phyloP scores from a whole-genome alignment of 2,329 filamentous ascomycete genomes.

The Aspergillus calidoustus region DNA sequence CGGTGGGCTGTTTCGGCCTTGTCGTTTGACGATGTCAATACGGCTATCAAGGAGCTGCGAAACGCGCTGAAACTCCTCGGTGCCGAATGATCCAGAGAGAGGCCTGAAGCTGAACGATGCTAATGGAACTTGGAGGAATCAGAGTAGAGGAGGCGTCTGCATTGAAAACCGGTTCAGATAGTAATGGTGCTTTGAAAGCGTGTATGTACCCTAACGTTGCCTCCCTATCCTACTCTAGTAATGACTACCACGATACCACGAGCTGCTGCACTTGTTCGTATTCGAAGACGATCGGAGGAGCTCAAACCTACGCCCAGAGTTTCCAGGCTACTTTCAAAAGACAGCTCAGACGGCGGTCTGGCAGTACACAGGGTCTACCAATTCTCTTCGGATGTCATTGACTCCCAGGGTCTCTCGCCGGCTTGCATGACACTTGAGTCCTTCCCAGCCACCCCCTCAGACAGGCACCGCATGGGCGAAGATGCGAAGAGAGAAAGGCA shows the following conservation, averaged over 20 bases:
- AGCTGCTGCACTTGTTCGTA: background rate
- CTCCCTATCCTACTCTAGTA: background rate
- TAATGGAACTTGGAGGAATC: background rate
- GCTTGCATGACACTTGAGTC: background rate
- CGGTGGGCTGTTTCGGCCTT: slow-evolving; percentile 96
- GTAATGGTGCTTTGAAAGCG: background rate
- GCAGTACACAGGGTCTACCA: background rate
- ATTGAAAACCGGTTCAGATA: background rate
- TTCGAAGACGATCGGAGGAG: background rate
- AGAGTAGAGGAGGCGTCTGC: background rate
- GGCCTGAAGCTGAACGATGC: background rate
- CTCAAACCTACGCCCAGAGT: background rate
- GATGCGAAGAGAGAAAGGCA: background rate
- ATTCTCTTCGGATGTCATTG: background rate
- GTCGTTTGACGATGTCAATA: slow-evolving; percentile 94
- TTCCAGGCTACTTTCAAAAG: background rate
- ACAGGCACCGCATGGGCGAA: background rate
- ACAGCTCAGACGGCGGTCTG: background rate
- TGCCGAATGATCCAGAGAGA: slow-evolving; percentile 51
- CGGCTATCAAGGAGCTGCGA: slow-evolving; percentile 82
- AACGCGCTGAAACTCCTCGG: slow-evolving; percentile 74
- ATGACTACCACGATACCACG: background rate
- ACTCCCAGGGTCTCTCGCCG: background rate
- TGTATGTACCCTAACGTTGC: background rate
- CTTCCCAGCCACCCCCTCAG: background rate